phyloP scores from a whole-genome alignment of 202 grass and related monocot species.

The Carex arenaria region DNA sequence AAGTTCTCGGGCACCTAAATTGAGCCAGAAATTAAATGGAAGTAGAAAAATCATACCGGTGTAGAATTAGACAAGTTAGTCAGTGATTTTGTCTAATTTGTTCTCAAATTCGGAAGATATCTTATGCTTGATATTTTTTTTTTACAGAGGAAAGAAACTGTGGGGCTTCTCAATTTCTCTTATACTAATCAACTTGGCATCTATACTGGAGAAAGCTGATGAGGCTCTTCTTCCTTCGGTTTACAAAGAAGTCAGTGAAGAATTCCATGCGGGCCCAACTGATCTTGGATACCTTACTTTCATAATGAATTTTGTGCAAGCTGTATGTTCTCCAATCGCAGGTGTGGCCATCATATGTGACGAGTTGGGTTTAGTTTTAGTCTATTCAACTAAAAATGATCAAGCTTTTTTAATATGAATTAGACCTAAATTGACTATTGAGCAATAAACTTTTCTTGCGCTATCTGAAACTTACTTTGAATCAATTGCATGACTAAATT shows the following conservation, averaged over 20 bases:
- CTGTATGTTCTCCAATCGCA: constrained; percentile 78
- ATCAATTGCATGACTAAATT: background rate
- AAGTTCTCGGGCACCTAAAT: background rate
- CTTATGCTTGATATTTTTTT: constrained; percentile 20
- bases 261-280: constrained; percentile 73
- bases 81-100: background rate
- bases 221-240: constrained; percentile 93
- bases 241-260: constrained; percentile 96
- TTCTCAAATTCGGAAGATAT: background rate
- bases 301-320: constrained; percentile 88
- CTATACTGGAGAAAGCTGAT: constrained; percentile 87
- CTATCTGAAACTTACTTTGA: background rate
- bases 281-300: constrained; percentile 96
- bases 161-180: constrained; percentile 93
- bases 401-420: background rate
- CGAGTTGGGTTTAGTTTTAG: background rate
- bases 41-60: background rate
- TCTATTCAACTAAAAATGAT: background rate
- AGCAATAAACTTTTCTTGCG: background rate
- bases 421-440: background rate
- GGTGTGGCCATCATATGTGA: constrained; percentile 3
- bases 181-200: constrained; percentile 92
- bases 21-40: background rate
- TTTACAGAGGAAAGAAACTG: constrained; percentile 70
- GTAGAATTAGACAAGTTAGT: background rate